Conservation (phyloP, 805 yeast species). For the Metschnikowia koreensis region DNA sequence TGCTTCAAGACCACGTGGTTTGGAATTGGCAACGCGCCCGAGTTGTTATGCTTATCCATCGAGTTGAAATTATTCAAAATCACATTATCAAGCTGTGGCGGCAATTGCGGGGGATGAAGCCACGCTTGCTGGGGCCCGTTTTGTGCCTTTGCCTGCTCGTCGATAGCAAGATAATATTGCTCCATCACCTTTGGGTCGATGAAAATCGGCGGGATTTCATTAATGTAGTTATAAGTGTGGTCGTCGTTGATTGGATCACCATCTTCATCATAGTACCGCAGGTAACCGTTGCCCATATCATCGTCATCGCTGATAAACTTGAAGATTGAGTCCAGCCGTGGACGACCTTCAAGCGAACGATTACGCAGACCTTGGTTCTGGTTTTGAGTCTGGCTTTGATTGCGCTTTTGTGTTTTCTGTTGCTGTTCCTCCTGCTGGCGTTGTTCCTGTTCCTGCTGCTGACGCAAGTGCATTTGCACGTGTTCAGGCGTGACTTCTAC, state of each 20-base stretch:
- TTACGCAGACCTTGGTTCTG: slow-evolving; percentile 21
- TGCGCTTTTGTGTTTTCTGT: slow-evolving; percentile 18
- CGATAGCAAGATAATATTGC: slow-evolving; percentile 75
- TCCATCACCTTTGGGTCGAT: slow-evolving; percentile 87
- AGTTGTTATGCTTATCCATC: slow-evolving; percentile 68
- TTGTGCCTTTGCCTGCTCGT: slow-evolving; percentile 59
- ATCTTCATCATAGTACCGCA: slow-evolving; percentile 66
- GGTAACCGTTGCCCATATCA: slow-evolving; percentile 80
- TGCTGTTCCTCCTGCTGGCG: slow-evolving; percentile 13
- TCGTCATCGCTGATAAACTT: slow-evolving; percentile 66
- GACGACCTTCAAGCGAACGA: slow-evolving; percentile 25
- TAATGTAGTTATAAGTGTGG: slow-evolving; percentile 46
- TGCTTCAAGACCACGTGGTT: slow-evolving; percentile 93
- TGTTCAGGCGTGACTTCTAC: slow-evolving; percentile 63
- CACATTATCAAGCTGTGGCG: slow-evolving; percentile 94
- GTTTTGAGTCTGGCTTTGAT: not conserved
- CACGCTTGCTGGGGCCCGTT: slow-evolving; percentile 57
- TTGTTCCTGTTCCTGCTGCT: slow-evolving; percentile 22
- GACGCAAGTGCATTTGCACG: slow-evolving; percentile 30
- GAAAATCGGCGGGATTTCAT: slow-evolving; percentile 77
- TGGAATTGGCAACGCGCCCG: slow-evolving; percentile 90
- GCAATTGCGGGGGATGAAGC: slow-evolving; percentile 93
- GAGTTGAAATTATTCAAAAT: slow-evolving; percentile 71
- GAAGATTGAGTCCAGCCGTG: slow-evolving; percentile 58
- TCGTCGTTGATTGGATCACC: slow-evolving; percentile 25